Evolutionary conservation across 441 rosid genomes (phyloP).

Genomic region (Arabidopsis hybrid): DNA sequence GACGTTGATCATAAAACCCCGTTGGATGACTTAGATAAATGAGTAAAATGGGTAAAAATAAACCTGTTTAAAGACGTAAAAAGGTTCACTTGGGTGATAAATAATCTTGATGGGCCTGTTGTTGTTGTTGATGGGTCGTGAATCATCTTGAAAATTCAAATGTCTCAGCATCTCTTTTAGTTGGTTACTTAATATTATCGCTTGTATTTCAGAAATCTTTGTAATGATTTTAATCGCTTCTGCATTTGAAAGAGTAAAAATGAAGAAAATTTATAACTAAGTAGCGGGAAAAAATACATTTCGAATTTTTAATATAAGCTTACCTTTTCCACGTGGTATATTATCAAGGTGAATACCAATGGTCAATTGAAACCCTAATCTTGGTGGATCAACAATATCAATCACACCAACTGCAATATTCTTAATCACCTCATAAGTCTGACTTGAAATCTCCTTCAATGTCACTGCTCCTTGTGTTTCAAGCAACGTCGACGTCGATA

Average conservation of each 20-base stretch:
- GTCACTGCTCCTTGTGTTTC: constrained; percentile 57
- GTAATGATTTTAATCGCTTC: constrained; percentile 71
- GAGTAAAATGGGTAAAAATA: neutral
- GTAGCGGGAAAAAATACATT: neutral
- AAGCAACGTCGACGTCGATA: constrained; percentile 74
- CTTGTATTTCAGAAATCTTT: constrained; percentile 72
- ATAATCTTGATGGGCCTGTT: constrained; percentile 68
- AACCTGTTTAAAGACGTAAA: constrained; percentile 85
- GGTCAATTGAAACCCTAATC: constrained; percentile 84
- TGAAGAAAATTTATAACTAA: neutral
- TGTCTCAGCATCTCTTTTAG: constrained; percentile 72
- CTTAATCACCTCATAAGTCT: constrained; percentile 55
- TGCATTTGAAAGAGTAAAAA: constrained; percentile 42
- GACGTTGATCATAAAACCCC: neutral
- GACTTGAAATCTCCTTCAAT: constrained; percentile 53
- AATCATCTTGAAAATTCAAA: constrained; percentile 52
- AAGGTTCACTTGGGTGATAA: constrained; percentile 77
- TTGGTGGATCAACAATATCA: constrained; percentile 76
- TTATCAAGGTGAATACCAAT: constrained; percentile 62
- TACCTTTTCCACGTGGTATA: constrained; percentile 76
- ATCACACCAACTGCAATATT: constrained; percentile 61
- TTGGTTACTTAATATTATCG: constrained; percentile 72
- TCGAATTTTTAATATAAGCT: neutral
- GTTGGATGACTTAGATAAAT: neutral
- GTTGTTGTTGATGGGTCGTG: constrained; percentile 30